phyloP scores from a whole-genome alignment of 108 stramenopile genomes.

The Nitzschia sp. region DNA sequence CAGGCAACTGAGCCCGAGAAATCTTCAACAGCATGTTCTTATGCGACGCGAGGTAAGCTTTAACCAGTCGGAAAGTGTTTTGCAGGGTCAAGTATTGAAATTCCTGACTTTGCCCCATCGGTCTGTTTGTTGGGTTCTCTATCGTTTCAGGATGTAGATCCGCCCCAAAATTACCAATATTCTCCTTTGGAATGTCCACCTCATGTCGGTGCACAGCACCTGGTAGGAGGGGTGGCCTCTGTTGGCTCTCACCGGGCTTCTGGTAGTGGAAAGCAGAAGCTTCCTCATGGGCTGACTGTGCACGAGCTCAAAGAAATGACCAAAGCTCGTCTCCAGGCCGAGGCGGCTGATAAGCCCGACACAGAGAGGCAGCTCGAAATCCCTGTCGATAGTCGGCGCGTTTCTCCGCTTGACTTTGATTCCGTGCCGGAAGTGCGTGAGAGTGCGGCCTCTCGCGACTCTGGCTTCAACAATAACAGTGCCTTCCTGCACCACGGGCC shows the following conservation, averaged over 20 bases:
- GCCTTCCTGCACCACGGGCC: constrained; percentile 2
- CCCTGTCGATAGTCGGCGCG: constrained; percentile 2
- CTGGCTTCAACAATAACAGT: constrained; percentile 1
- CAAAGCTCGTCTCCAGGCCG: constrained; percentile 78
- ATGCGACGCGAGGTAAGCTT: neutral
- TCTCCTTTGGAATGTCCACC: neutral
- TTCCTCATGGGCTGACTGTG: constrained; percentile 91
- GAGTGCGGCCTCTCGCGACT: constrained; percentile 23
- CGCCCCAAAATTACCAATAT: neutral
- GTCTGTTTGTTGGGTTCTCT: too few relatives aligned
- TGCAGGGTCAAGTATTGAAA: too few relatives aligned
- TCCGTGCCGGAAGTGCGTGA: constrained; percentile 16
- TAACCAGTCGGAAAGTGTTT: too few relatives aligned
- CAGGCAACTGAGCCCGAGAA: neutral
- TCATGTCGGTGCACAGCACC: neutral
- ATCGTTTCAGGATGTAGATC: constrained; percentile 2
- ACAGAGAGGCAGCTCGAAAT: neutral
- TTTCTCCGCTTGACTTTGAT: constrained; percentile 39
- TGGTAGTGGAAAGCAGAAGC: constrained; percentile 31
- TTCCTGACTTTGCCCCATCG: too few relatives aligned
- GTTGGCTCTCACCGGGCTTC: too few relatives aligned
- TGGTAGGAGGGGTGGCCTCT: too few relatives aligned
- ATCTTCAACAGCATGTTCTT: neutral
- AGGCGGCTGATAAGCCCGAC: constrained; percentile 44
- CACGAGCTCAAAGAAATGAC: constrained; percentile 95